These are phyloP conservation scores for Sutorius australiensis DNA, from an alignment of 768 basidiomycete species.

Conservation along the genomic window DNA sequence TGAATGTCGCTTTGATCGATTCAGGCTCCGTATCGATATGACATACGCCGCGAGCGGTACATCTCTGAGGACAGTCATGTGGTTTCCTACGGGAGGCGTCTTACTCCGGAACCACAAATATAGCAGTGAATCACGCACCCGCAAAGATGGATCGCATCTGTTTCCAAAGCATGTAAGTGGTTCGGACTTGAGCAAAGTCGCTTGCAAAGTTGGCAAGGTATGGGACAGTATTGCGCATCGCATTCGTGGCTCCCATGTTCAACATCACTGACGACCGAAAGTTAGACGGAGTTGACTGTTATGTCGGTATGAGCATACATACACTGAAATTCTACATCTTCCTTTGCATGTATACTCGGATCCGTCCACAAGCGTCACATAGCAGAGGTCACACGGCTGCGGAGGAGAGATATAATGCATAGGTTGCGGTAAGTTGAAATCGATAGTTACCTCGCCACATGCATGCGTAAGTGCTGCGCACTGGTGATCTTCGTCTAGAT, in stretches of 20 bases:
- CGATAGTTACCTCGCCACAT: slow-evolving; percentile 47
- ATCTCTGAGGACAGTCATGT: slow-evolving; percentile 46
- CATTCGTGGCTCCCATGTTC: slow-evolving; percentile 48
- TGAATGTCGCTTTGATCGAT: slow-evolving; percentile 58
- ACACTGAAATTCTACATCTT: slow-evolving; percentile 43
- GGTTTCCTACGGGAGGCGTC: slow-evolving; percentile 31
- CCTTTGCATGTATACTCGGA: slow-evolving; percentile 38
- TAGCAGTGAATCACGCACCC: slow-evolving; percentile 37
- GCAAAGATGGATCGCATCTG: slow-evolving; percentile 48
- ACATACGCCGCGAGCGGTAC: slow-evolving; percentile 49
- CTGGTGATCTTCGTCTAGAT: slow-evolving; percentile 46
- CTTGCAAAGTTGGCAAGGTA: slow-evolving; percentile 52
- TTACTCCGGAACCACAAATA: slow-evolving; percentile 6
- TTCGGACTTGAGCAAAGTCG: slow-evolving; percentile 43
- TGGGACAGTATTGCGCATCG: slow-evolving; percentile 48
- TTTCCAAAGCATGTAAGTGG: slow-evolving; percentile 51
- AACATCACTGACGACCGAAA: slow-evolving; percentile 36
- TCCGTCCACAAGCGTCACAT: slow-evolving; percentile 24
- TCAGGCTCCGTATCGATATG: slow-evolving; percentile 54
- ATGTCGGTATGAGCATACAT: slow-evolving; percentile 1
- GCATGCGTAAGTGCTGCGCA: slow-evolving; percentile 51
- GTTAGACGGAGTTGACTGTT: neutral
- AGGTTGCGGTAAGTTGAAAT: neutral
- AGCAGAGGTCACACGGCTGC: slow-evolving; percentile 43
- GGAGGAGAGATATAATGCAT: neutral